A percentile compares a stretch with the other conserved stretches of the same genome.
Conservation (phyloP, 2,329 filamentous ascomycete genomes). For the Alternaria viburni region DNA sequence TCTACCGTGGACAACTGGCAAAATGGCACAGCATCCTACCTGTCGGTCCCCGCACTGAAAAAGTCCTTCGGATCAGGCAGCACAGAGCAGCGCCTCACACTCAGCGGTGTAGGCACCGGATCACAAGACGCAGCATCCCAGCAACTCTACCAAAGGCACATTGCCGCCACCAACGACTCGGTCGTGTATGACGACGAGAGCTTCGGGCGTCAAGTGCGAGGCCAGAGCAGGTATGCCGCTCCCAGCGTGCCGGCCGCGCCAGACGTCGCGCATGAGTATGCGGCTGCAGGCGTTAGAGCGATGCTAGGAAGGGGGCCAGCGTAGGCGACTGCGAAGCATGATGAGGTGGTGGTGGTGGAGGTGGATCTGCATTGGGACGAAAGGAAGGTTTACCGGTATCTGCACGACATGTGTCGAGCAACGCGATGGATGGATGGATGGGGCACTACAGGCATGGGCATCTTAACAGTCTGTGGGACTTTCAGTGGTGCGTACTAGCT, state of each 20-base stretch:
- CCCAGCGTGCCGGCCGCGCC: background rate
- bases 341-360: background rate
- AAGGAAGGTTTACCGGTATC: slow-evolving; percentile 8
- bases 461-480: background rate
- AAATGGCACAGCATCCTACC: slow-evolving; percentile 64
- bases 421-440: slow-evolving; percentile 2
- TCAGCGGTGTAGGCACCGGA: slow-evolving; percentile 54
- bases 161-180: slow-evolving; percentile 62
- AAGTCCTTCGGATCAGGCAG: slow-evolving; percentile 61
- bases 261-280: slow-evolving; percentile 29
- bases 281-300: slow-evolving; percentile 25
- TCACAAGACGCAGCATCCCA: slow-evolving; percentile 11
- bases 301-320: slow-evolving; percentile 41
- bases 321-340: slow-evolving; percentile 6
- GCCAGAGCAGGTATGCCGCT: slow-evolving; percentile 11
- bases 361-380: background rate
- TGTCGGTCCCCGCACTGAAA: slow-evolving; percentile 54
- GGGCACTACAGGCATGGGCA: slow-evolving; percentile 8
- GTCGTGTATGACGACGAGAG: slow-evolving; percentile 58
- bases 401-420: slow-evolving; percentile 14
- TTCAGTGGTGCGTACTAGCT: background rate
- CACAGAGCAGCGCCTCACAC: slow-evolving; percentile 63
- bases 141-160: slow-evolving; percentile 64
- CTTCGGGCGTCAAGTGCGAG: slow-evolving; percentile 19
- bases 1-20: slow-evolving; percentile 59